Evolutionary conservation across 306 rosid species (phyloP), one percentile per base, ranked within the genome.

Genomic region (Sesbania bispinosa): DNA sequence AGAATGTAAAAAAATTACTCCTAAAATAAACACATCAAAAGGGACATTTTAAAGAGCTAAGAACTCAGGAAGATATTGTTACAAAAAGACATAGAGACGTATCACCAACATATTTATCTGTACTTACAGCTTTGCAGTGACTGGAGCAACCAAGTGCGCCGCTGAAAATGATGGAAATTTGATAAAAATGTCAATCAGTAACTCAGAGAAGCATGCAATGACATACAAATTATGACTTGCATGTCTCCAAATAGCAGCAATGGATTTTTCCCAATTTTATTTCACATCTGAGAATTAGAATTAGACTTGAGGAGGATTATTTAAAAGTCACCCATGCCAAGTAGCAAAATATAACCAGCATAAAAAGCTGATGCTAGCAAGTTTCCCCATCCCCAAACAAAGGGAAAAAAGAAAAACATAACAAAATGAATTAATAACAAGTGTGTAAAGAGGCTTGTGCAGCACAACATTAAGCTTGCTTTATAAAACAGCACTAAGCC

Each of bases 61-160:
- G 4, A 67, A 69, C 20, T 2, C 30, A n/a, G 38, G 15, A 54
- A 43, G 15, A 26, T 15, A 74, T 60, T 42, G 50, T 60, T 45
- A 64, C 67, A 24, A 30, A 43, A 2, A 15, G 52, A 67, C 21
- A 29, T 30, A 29, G 60, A 43, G 72, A 30, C 41, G 10, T 65
- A 80, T 81, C 73, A 73, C 79, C 78, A 69, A 33, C 18, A 71
- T 16, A 79, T 78, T 48, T 62, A 51, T 60, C 27, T 5, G 62
- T 65, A 84, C 85, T 84, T 79, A 83, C 88, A 66, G 97, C 98
- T 74, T 86, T 27, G 96, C 98, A 6, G 79, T 9, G 57, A 77
- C 82, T 4, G 88, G 85, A 59, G 71, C 81, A 71, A 77, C 79
- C 84, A 94, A 78, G 81, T 79, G 88, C 29, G 85, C 80, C 6